Base-by-base conservation (phyloP, 2,329 filamentous ascomycete species). In the Trichophyton mentagrophytes region DNA sequence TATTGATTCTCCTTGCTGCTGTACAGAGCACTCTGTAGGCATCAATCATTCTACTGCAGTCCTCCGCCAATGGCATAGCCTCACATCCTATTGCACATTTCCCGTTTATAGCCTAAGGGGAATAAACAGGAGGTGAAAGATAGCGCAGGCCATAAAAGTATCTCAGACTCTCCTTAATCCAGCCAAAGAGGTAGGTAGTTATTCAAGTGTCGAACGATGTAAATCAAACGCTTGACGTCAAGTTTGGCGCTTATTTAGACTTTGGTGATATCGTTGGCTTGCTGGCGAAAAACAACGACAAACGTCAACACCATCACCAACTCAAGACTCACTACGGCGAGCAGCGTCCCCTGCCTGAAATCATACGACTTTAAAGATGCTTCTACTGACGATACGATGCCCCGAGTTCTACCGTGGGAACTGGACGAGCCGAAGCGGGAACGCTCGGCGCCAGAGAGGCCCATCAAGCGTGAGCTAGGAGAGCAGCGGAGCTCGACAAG, bases 331-430 rank as follows among this genome's bases (percentile, higher is more conserved):
- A 33, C 49, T 8, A 30, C 49, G 22, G 8, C 27, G 13, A 13
- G 22, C 22, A 3, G 9, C 11, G 22, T 30, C 1, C 7, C 20
- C 5, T 15, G 2, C 30, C 22, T 3, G 22, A 30, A 25, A 53
- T 25, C 2, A 13, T 33, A 27, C 6, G 33, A 40, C 30, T 38
- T 56, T 7, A 51, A 63, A 59, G 44, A 61, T 63, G 59, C 65
- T 63, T 65, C 66, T 61, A 58, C 60, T 59, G 59, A 56, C 56
- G 42, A 56, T 55, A 65, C n/a, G 13, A 78, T 78, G 76, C 74
- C 76, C 30, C 74, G 76, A 62, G 73, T 73, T 58, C 68, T 79
- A 25, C 77, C 77, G 40, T 79, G 77, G 77, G 68, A 74, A 38
- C 69, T 66, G 40, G 69, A 70, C 57, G 67, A 51, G 22, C 60